Conservation (phyloP, 345 rosid genomes). For the Gossypium bickii region DNA sequence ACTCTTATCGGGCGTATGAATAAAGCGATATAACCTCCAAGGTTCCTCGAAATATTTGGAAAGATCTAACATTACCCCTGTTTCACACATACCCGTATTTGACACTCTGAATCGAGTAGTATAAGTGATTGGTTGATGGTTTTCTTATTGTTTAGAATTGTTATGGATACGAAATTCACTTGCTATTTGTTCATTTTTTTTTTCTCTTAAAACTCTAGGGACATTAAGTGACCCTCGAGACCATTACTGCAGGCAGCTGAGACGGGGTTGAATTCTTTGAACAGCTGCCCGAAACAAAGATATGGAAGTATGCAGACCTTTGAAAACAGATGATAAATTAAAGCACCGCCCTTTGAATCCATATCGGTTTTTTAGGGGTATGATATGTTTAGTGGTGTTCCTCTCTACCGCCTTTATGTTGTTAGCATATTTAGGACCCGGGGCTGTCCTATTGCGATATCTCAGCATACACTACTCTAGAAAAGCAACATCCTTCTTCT, state of each 20-base stretch:
- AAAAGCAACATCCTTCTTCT: constrained; percentile 49
- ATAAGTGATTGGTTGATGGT: neutral
- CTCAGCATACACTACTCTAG: constrained; percentile 51
- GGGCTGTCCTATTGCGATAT: constrained; percentile 37
- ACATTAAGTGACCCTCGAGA: constrained; percentile 1
- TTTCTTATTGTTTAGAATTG: neutral
- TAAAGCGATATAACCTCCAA: neutral
- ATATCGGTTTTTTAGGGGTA: constrained; percentile 55
- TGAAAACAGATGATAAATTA: constrained; percentile 33
- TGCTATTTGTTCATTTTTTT: neutral
- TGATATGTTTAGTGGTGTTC: constrained; percentile 56
- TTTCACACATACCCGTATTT: too few relatives aligned
- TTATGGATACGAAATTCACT: neutral
- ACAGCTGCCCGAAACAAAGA: constrained; percentile 11
- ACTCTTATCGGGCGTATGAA: neutral
- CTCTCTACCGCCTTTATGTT: constrained; percentile 68
- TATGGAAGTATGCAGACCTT: constrained; percentile 24
- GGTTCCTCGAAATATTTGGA: neutral
- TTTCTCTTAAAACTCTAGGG: neutral
- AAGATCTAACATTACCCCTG: too few relatives aligned
- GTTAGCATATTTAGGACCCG: constrained; percentile 53
- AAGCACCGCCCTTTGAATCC: constrained; percentile 60
- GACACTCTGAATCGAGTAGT: neutral
- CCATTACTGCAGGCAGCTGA: neutral
- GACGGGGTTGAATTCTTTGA: neutral